phyloP scores from a whole-genome alignment of 2,329 filamentous ascomycete species.

The Trichophyton schoenleinii region DNA sequence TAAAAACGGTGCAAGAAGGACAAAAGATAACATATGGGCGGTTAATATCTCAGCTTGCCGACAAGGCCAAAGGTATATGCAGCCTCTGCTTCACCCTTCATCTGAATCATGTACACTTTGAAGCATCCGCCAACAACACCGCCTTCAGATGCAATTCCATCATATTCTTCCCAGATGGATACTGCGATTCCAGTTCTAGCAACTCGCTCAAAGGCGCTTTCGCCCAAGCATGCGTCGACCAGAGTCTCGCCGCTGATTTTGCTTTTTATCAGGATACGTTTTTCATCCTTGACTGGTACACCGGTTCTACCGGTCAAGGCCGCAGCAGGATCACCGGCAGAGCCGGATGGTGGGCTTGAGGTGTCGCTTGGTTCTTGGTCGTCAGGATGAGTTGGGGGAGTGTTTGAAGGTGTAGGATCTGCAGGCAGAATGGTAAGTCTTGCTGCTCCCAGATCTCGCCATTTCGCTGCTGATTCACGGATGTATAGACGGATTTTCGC shows the following conservation, averaged over 20 bases:
- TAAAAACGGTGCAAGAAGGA: background rate
- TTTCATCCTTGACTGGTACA: constrained; percentile 57
- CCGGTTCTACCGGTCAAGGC: constrained; percentile 11
- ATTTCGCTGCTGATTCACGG: constrained; percentile 62
- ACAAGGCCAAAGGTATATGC: constrained; percentile 44
- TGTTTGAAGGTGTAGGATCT: constrained; percentile 20
- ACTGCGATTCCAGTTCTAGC: constrained; percentile 78
- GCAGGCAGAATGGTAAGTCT: constrained; percentile 64
- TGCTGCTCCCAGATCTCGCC: constrained; percentile 84
- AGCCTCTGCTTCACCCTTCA: constrained; percentile 42
- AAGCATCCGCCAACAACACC: constrained; percentile 48
- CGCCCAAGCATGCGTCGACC: constrained; percentile 72
- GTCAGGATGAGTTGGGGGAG: constrained; percentile 42
- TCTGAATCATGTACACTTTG: constrained; percentile 54
- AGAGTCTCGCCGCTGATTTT: constrained; percentile 55
- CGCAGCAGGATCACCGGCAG: constrained; percentile 14
- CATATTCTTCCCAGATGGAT: constrained; percentile 71
- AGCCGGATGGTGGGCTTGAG: constrained; percentile 13
- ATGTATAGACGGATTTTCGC: constrained; percentile 78
- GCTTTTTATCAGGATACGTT: constrained; percentile 67
- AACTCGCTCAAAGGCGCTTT: constrained; percentile 71
- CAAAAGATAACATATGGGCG: background rate
- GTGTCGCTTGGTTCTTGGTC: constrained; percentile 14
- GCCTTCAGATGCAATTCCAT: constrained; percentile 43
- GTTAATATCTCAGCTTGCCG: constrained; percentile 40